Percentiles rank a stretch among this genome's conserved stretches.
Conservation (phyloP, 768 basidiomycete species). For the Pulveroboletus ravenelii region DNA sequence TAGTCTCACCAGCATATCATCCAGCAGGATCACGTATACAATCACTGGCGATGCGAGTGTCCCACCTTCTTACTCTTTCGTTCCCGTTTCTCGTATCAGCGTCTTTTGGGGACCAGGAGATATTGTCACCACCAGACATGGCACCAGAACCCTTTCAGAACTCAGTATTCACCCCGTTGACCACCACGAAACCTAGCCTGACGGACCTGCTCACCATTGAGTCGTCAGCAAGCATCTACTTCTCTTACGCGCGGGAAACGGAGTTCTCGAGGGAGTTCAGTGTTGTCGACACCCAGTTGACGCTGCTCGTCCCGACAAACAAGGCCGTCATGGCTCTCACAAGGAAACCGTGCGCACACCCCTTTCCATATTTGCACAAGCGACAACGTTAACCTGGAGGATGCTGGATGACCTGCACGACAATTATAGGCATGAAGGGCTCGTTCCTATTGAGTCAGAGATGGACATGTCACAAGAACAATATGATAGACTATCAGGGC, state of each 20-base stretch:
- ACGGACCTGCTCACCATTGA: slow-evolving; percentile 79
- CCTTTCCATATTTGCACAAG: not conserved
- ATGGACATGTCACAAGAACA: slow-evolving; percentile 63
- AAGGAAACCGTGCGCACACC: slow-evolving; percentile 68
- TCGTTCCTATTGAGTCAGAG: slow-evolving; percentile 36
- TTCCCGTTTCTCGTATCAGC: slow-evolving; percentile 31
- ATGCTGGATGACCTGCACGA: not conserved
- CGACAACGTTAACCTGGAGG: not conserved
- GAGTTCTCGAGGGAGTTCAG: slow-evolving; percentile 51
- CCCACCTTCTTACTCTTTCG: slow-evolving; percentile 22
- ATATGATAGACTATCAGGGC: slow-evolving; percentile 52
- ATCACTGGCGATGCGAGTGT: slow-evolving; percentile 14
- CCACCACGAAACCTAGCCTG: slow-evolving; percentile 49
- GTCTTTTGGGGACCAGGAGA: slow-evolving; percentile 26
- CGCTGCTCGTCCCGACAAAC: slow-evolving; percentile 81
- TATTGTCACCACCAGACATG: slow-evolving; percentile 19
- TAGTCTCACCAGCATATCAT: not conserved
- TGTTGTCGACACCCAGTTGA: slow-evolving; percentile 32
- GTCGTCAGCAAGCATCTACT: slow-evolving; percentile 73
- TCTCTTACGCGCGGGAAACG: slow-evolving; percentile 73
- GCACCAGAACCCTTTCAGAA: slow-evolving; percentile 3
- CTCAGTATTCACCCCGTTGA: slow-evolving; percentile 33
- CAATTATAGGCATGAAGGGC: slow-evolving; percentile 54
- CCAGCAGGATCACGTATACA: not conserved
- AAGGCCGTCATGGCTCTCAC: slow-evolving; percentile 79